Evolutionary conservation across 257 asterid genomes (phyloP).

Genomic region (Nicotiana sylvestris): DNA sequence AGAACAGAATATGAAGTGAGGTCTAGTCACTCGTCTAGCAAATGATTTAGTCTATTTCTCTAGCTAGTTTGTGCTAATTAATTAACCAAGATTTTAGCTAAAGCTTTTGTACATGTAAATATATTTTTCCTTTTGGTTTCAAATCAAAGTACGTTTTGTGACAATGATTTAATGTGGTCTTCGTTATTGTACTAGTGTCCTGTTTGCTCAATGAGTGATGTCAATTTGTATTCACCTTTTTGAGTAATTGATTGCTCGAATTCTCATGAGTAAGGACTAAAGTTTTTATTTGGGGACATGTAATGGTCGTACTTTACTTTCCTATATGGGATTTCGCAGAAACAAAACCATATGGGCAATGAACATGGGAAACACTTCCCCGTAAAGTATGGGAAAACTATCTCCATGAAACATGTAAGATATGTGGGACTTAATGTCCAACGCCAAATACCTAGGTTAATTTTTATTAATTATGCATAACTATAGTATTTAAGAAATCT

Average conservation of each 20-base stretch:
- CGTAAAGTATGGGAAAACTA: constrained; percentile 73
- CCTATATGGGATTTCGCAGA: constrained; percentile 24
- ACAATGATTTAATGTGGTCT: neutral
- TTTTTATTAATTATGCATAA: neutral
- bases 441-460: neutral
- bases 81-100: neutral
- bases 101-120: neutral
- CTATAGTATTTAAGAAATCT: neutral
- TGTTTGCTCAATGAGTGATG: neutral
- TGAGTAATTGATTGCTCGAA: neutral
- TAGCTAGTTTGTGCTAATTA: neutral
- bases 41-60: neutral
- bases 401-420: constrained; percentile 16
- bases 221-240: constrained; percentile 5
- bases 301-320: constrained; percentile 4
- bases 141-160: neutral
- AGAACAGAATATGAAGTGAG: neutral
- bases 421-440: constrained; percentile 1
- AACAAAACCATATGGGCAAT: constrained; percentile 31
- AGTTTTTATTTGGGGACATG: neutral
- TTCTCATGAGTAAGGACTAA: neutral
- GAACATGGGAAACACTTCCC: constrained; percentile 75
- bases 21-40: neutral
- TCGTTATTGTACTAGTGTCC: neutral
- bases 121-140: neutral